phyloP scores from a whole-genome alignment of 768 basidiomycete genomes.

The Cubamyces sp. region DNA sequence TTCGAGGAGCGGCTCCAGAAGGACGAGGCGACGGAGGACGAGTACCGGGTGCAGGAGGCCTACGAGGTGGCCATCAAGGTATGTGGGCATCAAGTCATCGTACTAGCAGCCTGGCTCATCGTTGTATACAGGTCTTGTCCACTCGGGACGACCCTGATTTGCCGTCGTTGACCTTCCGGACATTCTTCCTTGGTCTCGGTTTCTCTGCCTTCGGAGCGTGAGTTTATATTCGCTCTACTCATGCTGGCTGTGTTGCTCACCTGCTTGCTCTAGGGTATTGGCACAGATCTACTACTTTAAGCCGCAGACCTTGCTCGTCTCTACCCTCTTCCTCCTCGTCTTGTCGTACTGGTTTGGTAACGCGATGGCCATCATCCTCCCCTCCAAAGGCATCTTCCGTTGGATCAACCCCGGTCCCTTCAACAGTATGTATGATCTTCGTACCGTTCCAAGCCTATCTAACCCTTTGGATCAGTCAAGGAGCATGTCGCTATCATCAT shows the following conservation, averaged over 20 bases:
- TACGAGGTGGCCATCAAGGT: constrained; percentile 48
- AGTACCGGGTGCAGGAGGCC: constrained; percentile 41
- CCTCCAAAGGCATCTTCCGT: constrained; percentile 35
- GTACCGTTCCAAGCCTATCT: not conserved
- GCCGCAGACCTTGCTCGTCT: constrained; percentile 53
- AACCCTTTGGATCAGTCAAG: constrained; percentile 31
- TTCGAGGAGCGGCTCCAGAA: constrained; percentile 38
- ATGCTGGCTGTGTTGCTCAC: not conserved
- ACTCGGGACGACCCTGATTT: constrained; percentile 42
- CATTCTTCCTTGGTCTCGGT: constrained; percentile 58
- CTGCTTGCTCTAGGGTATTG: constrained; percentile 29
- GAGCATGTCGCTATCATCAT: constrained; percentile 43
- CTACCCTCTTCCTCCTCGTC: constrained; percentile 54
- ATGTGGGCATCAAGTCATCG: not conserved
- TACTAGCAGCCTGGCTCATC: not conserved
- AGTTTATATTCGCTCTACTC: constrained; percentile 33
- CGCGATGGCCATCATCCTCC: constrained; percentile 41
- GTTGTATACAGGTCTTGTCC: constrained; percentile 36
- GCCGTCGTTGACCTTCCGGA: constrained; percentile 56
- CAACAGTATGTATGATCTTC: constrained; percentile 37
- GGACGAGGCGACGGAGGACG: constrained; percentile 39
- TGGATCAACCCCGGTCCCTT: constrained; percentile 44
- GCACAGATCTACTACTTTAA: constrained; percentile 44
- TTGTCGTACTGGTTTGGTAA: constrained; percentile 56
- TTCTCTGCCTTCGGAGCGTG: constrained; percentile 57